Base-by-base conservation (phyloP, 768 basidiomycete genomes). In the Russula vinacea region DNA sequence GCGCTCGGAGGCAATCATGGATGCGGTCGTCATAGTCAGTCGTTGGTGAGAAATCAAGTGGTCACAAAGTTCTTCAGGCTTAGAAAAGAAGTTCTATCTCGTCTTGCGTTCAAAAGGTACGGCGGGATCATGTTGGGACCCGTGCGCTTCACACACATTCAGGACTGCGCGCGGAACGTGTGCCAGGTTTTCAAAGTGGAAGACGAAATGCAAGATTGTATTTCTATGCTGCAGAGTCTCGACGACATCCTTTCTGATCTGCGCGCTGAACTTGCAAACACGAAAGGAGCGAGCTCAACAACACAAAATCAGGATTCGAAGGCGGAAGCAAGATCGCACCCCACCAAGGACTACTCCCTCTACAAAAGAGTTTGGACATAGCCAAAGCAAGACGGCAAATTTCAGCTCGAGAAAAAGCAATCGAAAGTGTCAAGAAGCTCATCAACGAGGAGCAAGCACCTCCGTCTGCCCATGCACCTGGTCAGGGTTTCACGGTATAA, bases 111-210 rank as follows among this genome's bases (percentile, higher is more conserved):
- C 6, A 67, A 91, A 67, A 91, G 90, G 89, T 92, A 85, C 69
- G 91, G 90, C 0, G 91, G 92, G n/a, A 84, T 81, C 8, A 76
- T 92, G 77, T 78, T 94, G 5, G 92, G 92, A 2, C 88, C 90
- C 6, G 80, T 77, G 19, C 63, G 92, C 39, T 94, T 93, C 73
- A 73, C 80, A 3, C 92, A 94, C 69, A 88, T 93, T 68, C 86
- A 90, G 73, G 84, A 81, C 2, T 92, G 90, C 71, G 77, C 90
- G 6, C 72, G 79, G 17, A 89, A 94, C 72, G 90, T 88, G 16
- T 92, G 89, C 72, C 82, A 80, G 17, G 76, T 76, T 39, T 91
- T 89, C 78, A 85, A 82, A 64, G 79, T 80, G 53, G 75, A 81
- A 58, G 89, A 92, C 64, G 88, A 90, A 67, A 76, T 90, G 58